Percentiles rank a stretch among this genome's conserved stretches.
Conservation (phyloP, 23 red algal genomes). For the Chondrus crispus region DNA sequence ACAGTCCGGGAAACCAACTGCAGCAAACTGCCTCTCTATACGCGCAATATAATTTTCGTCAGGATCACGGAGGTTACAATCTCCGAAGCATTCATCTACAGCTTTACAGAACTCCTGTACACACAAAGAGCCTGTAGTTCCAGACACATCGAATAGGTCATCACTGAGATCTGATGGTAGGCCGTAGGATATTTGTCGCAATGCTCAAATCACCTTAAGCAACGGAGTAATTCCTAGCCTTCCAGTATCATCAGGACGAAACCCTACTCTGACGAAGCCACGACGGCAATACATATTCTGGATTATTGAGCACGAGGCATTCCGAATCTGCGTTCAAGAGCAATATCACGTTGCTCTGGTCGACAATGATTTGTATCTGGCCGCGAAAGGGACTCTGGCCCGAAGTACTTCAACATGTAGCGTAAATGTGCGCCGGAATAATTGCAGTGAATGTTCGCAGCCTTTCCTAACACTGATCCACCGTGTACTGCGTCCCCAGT, state of each 20-base stretch:
- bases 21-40: background rate
- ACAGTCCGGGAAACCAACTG: slow-evolving; percentile 1
- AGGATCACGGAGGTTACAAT: background rate
- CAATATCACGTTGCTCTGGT: background rate
- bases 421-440: slow-evolving; percentile 7
- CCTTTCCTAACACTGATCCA: background rate
- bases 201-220: slow-evolving; percentile 26
- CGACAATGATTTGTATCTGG: background rate
- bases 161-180: slow-evolving; percentile 8
- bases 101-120: background rate
- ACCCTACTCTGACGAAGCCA: background rate
- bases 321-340: slow-evolving; percentile 21
- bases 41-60: background rate
- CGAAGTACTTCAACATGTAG: slow-evolving; percentile 49
- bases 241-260: slow-evolving; percentile 9
- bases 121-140: background rate
- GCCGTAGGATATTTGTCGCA: slow-evolving; percentile 16
- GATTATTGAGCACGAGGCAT: background rate
- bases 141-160: slow-evolving; percentile 36
- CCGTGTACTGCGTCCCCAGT: background rate
- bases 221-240: slow-evolving; percentile 9
- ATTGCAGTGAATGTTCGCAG: background rate
- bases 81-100: background rate
- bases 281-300: background rate
- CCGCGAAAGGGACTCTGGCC: background rate